phyloP scores from a whole-genome alignment of 306 rosid species.

The Quercus dentata region DNA sequence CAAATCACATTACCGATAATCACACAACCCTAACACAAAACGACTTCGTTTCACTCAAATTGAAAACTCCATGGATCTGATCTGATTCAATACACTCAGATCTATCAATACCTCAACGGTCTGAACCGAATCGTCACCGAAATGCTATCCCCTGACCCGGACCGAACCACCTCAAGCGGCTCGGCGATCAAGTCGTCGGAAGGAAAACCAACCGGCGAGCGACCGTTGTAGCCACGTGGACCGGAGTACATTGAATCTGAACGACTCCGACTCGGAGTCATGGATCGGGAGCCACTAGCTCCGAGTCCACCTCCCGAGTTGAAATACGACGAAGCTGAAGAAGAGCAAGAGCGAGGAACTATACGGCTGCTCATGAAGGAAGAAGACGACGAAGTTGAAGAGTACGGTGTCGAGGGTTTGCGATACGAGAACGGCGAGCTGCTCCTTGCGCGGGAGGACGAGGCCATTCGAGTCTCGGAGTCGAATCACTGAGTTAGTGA shows the following conservation, averaged over 20 bases:
- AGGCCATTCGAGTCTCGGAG: constrained; percentile 64
- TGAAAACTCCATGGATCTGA: constrained; percentile 59
- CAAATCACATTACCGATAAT: constrained; percentile 31
- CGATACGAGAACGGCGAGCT: constrained; percentile 93
- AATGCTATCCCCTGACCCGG: constrained; percentile 83
- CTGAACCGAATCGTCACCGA: constrained; percentile 98
- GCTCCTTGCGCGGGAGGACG: constrained; percentile 88
- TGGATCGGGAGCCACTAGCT: constrained; percentile 63
- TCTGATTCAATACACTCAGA: constrained; percentile 60
- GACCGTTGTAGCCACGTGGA: constrained; percentile 32
- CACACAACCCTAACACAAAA: constrained; percentile 23
- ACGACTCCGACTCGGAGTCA: constrained; percentile 60
- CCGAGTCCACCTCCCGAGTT: constrained; percentile 51
- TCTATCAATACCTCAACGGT: constrained; percentile 89
- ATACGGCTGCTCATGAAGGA: constrained; percentile 64
- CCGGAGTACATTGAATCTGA: constrained; percentile 62
- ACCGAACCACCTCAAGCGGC: constrained; percentile 36
- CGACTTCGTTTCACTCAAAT: constrained; percentile 18
- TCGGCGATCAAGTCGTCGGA: constrained; percentile 69
- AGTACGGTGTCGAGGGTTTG: constrained; percentile 73
- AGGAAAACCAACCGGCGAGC: constrained; percentile 68
- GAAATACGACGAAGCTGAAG: constrained; percentile 72
- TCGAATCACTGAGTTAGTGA: constrained; percentile 49
- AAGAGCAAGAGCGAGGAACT: constrained; percentile 79
- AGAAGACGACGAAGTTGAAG: constrained; percentile 74